Conservation (phyloP, 1,139 yeast genomes). For the Kodamaea fungicola region DNA sequence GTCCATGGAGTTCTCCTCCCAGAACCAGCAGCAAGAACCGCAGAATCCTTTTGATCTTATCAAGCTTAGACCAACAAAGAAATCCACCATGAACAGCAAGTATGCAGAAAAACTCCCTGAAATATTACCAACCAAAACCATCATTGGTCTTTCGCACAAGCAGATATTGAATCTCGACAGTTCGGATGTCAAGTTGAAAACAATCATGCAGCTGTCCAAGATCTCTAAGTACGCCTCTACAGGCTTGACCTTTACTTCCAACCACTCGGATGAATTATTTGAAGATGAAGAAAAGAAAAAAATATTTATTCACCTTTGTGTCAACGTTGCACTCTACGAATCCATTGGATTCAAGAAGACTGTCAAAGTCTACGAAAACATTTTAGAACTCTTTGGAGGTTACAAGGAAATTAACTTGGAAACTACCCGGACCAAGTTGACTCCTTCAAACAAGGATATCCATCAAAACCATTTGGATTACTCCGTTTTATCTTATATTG, state of each 20-base stretch:
- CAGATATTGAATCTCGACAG: constrained; percentile 33
- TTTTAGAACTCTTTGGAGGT: constrained; percentile 29
- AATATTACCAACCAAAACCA: constrained; percentile 35
- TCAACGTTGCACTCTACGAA: constrained; percentile 38
- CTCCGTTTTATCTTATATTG: constrained; percentile 37
- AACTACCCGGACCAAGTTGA: constrained; percentile 33
- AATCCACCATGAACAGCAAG: constrained; percentile 25
- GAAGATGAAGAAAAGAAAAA: constrained; percentile 20
- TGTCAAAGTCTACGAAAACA: constrained; percentile 23
- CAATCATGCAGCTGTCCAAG: constrained; percentile 30
- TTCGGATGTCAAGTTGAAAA: constrained; percentile 40
- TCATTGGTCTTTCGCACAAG: constrained; percentile 37
- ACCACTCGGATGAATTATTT: constrained; percentile 28
- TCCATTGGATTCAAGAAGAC: constrained; percentile 36
- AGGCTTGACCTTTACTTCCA: constrained; percentile 25
- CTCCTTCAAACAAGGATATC: constrained; percentile 32
- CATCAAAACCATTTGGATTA: constrained; percentile 42
- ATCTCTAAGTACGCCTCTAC: constrained; percentile 32
- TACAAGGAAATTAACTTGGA: constrained; percentile 35
- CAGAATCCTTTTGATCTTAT: constrained; percentile 26
- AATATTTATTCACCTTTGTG: constrained; percentile 32
- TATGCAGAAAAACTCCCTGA: constrained; percentile 33
- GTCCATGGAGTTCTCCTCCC: constrained; percentile 11
- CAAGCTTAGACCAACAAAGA: constrained; percentile 30
- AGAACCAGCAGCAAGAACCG: constrained; percentile 8